Evolutionary conservation across 768 basidiomycete genomes (phyloP).

Genomic region (Daedaleopsis sinensis): DNA sequence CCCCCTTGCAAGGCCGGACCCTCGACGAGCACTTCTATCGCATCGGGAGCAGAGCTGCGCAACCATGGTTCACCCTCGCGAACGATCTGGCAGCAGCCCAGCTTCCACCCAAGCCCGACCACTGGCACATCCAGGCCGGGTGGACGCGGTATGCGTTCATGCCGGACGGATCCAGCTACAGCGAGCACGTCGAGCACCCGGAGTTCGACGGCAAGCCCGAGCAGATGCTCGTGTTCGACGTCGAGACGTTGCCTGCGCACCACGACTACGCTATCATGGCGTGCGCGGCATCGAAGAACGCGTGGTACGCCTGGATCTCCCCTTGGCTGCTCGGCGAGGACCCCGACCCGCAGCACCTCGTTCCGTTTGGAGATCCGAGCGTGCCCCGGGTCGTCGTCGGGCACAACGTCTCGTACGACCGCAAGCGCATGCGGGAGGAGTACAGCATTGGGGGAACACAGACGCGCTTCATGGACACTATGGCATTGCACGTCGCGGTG

Average conservation of each 20-base stretch:
- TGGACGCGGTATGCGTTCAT: constrained; percentile 86
- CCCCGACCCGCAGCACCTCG: constrained; percentile 60
- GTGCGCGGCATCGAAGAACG: constrained; percentile 76
- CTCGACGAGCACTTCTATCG: constrained; percentile 89
- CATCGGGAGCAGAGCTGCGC: constrained; percentile 67
- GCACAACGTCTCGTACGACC: constrained; percentile 95
- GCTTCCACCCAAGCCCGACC: constrained; percentile 64
- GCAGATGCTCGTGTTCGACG: constrained; percentile 85
- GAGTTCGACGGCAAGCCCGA: constrained; percentile 66
- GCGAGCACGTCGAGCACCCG: constrained; percentile 71
- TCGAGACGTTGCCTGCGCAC: constrained; percentile 88
- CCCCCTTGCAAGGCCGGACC: constrained; percentile 77
- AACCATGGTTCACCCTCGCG: constrained; percentile 80
- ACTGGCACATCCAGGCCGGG: constrained; percentile 65
- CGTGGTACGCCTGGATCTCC: constrained; percentile 97
- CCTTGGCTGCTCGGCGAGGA: constrained; percentile 84
- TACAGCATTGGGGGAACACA: constrained; percentile 68
- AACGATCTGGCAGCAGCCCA: constrained; percentile 51
- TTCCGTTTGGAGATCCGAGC: constrained; percentile 65
- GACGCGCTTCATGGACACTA: constrained; percentile 90
- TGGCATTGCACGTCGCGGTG: constrained; percentile 92
- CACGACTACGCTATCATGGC: constrained; percentile 88
- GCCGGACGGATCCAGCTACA: constrained; percentile 76
- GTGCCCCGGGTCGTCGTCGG: constrained; percentile 76
- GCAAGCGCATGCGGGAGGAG: constrained; percentile 81